Conservation (phyloP, 1,284 basidiomycete genomes). For the Athelia sp. region DNA sequence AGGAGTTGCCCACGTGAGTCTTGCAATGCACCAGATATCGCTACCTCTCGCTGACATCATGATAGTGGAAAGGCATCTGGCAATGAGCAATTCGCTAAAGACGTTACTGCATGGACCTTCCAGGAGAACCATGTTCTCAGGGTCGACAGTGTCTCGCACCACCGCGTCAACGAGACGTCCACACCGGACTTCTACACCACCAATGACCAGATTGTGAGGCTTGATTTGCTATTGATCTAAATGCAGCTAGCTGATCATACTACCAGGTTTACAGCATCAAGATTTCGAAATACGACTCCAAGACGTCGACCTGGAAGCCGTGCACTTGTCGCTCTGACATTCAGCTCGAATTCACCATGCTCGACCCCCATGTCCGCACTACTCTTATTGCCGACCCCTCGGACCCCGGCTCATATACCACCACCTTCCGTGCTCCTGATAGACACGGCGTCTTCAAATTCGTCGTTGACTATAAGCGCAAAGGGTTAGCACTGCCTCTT, state of each 20-base stretch:
- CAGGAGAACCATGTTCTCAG: constrained; percentile 82
- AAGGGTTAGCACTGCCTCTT: constrained; percentile 57
- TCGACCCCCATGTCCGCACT: constrained; percentile 90
- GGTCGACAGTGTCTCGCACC: constrained; percentile 74
- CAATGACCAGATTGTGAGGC: constrained; percentile 80
- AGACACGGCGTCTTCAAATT: constrained; percentile 98
- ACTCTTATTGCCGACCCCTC: constrained; percentile 53
- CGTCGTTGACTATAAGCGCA: constrained; percentile 82
- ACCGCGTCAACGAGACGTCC: constrained; percentile 57
- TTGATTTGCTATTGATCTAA: not conserved
- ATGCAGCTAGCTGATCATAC: constrained; percentile 7
- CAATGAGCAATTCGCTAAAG: constrained; percentile 70
- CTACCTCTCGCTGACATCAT: constrained; percentile 5
- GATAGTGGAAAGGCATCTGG: constrained; percentile 53
- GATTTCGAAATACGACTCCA: constrained; percentile 61
- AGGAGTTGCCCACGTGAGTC: constrained; percentile 58
- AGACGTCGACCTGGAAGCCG: constrained; percentile 61
- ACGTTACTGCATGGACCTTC: constrained; percentile 88
- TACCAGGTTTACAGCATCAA: constrained; percentile 69
- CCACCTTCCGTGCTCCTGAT: constrained; percentile 86
- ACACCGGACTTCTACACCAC: constrained; percentile 73
- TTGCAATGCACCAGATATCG: constrained; percentile 3
- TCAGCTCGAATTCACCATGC: constrained; percentile 96
- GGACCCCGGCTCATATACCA: constrained; percentile 64
- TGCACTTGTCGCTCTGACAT: constrained; percentile 70